Percentiles rank a stretch among this genome's conserved stretches.
Evolutionary conservation across 345 rosid genomes (phyloP).

Genomic region (Hibiscus mutabilis): DNA sequence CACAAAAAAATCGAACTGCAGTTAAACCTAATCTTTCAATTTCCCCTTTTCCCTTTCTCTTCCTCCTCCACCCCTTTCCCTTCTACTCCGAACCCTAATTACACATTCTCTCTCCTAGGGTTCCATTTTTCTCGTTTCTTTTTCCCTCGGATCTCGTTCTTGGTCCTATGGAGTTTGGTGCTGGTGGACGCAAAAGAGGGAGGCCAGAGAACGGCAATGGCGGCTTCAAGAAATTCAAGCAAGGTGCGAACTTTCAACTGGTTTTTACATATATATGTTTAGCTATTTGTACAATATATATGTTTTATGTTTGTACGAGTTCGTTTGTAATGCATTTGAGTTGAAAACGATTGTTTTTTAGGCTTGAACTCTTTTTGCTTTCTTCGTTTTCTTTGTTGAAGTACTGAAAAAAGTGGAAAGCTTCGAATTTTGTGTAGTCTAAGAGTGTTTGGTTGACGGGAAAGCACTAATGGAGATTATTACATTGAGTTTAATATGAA

Average conservation of each 20-base stretch:
- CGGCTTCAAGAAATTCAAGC: conserved; percentile 46
- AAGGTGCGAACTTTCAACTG: conserved; percentile 28
- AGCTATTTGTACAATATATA: background rate
- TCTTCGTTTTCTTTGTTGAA: background rate
- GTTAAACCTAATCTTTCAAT: background rate
- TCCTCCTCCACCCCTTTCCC: background rate
- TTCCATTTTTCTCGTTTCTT: background rate
- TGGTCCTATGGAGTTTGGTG: conserved; percentile 31
- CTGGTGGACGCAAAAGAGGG: conserved; percentile 39
- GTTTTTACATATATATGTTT: background rate
- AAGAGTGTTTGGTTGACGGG: background rate
- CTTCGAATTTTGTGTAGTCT: background rate
- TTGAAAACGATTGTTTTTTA: background rate
- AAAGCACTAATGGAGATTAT: background rate
- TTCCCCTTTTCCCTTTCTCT: background rate
- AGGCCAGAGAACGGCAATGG: conserved; percentile 51
- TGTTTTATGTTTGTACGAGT: background rate
- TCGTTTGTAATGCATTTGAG: background rate
- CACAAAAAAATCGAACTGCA: background rate
- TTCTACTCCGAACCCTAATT: background rate
- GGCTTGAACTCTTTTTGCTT: background rate
- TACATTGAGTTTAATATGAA: no score
- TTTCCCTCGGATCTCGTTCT: conserved; percentile 12
- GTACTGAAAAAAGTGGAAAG: background rate
- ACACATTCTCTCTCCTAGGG: background rate